A percentile compares a stretch with the other conserved stretches of the same genome.
Conservation (phyloP, 1,139 yeast species). For the Tardiomyces depauwii region DNA sequence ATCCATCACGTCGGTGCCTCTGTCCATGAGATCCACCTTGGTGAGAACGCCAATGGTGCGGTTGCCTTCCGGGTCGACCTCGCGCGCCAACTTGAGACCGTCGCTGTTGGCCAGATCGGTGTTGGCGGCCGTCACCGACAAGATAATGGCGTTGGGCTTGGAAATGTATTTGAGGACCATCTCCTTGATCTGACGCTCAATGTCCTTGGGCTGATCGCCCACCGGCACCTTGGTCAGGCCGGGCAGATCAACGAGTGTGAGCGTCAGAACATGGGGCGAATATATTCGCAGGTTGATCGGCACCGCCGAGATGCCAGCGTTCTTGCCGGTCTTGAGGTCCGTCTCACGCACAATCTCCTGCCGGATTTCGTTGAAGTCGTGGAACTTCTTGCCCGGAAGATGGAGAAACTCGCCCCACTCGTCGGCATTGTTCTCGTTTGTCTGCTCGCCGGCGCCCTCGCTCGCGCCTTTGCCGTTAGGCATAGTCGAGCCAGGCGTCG, state of each 20-base stretch:
- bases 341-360: conserved; percentile 88
- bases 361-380: conserved; percentile 84
- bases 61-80: conserved; percentile 95
- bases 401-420: conserved; percentile 99
- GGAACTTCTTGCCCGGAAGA: conserved; percentile 78
- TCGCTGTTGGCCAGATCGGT: conserved; percentile 97
- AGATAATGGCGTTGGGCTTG: conserved; percentile 89
- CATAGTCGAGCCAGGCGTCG: conserved; percentile 43
- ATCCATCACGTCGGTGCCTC: conserved; percentile 97
- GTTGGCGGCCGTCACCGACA: conserved; percentile 94
- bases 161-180: conserved; percentile 91
- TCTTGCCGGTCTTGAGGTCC: conserved; percentile 86
- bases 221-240: conserved; percentile 99
- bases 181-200: conserved; percentile 87
- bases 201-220: conserved; percentile 98
- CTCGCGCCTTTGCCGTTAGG: conserved; percentile 24
- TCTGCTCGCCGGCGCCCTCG: conserved; percentile 17
- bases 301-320: conserved; percentile 81
- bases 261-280: conserved; percentile 91
- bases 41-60: conserved; percentile 96
- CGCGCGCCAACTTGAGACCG: conserved; percentile 92
- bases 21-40: conserved; percentile 94
- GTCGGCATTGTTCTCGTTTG: conserved; percentile 62
- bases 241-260: conserved; percentile 93
- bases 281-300: conserved; percentile 92